These are phyloP conservation scores for Dactylellina leptospora DNA, from an alignment of 2,329 filamentous ascomycete genomes.

Conservation along the genomic window DNA sequence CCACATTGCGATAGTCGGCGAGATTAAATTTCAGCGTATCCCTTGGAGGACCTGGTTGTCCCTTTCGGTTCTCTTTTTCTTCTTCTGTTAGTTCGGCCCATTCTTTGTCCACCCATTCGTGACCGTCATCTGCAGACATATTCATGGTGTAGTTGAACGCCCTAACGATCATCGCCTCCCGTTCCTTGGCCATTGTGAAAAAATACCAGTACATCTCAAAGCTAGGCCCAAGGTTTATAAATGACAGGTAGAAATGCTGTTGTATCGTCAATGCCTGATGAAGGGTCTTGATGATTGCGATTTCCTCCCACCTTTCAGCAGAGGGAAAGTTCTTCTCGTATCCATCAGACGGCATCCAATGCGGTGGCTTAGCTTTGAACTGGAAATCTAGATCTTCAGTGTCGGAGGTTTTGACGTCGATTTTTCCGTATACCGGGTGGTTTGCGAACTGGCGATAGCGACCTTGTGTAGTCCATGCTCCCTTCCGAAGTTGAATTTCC, in stretches of 20 bases:
- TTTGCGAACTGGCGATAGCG: slow-evolving; percentile 1
- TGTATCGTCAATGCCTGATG: slow-evolving; percentile 43
- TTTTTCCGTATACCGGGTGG: background rate
- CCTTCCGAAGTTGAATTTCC: slow-evolving; percentile 34
- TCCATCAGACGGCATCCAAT: slow-evolving; percentile 29
- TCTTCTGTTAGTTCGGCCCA: slow-evolving; percentile 32
- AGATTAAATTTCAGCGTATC: slow-evolving; percentile 18
- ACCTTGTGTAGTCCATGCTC: slow-evolving; percentile 2
- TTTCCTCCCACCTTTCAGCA: slow-evolving; percentile 44
- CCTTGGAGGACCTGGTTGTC: background rate
- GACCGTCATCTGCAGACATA: slow-evolving; percentile 33
- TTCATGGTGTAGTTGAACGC: slow-evolving; percentile 34
- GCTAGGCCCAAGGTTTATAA: slow-evolving; percentile 25
- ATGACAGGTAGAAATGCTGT: slow-evolving; percentile 44
- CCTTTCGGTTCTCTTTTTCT: slow-evolving; percentile 13
- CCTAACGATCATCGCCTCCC: slow-evolving; percentile 31
- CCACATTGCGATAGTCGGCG: slow-evolving; percentile 23
- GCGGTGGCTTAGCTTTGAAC: slow-evolving; percentile 27
- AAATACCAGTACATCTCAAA: slow-evolving; percentile 34
- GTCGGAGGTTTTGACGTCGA: background rate
- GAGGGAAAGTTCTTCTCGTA: slow-evolving; percentile 44
- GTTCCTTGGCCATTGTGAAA: slow-evolving; percentile 40
- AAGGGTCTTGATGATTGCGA: slow-evolving; percentile 42
- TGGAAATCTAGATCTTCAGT: slow-evolving; percentile 31
- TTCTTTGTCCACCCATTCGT: slow-evolving; percentile 44